These are phyloP conservation scores for Pterula multifida DNA, from an alignment of 1,284 basidiomycete species.

Conservation along the genomic window DNA sequence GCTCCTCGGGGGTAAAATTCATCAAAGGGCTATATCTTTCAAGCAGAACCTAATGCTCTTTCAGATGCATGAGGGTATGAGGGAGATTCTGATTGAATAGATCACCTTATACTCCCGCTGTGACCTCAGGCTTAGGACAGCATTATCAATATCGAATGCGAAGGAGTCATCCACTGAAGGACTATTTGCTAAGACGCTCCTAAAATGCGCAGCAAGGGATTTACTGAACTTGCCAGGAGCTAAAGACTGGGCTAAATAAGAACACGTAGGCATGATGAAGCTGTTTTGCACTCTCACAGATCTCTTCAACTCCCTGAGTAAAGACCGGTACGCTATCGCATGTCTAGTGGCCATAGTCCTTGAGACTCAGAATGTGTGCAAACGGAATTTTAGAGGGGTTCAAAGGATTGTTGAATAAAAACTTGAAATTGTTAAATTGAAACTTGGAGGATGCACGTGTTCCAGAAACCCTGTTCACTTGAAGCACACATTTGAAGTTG, in stretches of 20 bases:
- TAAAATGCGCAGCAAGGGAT: slow-evolving; percentile 35
- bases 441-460: too few species aligned
- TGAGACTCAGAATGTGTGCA: too few species aligned
- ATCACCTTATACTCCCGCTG: slow-evolving; percentile 45
- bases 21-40: slow-evolving; percentile 80
- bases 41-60: slow-evolving; percentile 42
- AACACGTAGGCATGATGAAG: neutral
- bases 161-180: slow-evolving; percentile 14
- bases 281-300: slow-evolving; percentile 3
- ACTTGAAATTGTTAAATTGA: too few species aligned
- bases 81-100: neutral
- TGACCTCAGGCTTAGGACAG: slow-evolving; percentile 59
- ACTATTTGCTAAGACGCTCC: slow-evolving; percentile 40
- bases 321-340: slow-evolving; percentile 9
- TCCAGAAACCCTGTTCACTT: too few species aligned
- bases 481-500: too few species aligned
- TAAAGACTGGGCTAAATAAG: neutral
- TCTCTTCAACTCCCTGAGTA: slow-evolving; percentile 8
- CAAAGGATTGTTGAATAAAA: too few species aligned
- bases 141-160: slow-evolving; percentile 47
- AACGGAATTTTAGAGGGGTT: too few species aligned
- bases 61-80: neutral
- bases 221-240: neutral
- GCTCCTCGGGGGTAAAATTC: slow-evolving; percentile 69
- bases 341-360: too few species aligned